Conservation (phyloP, 129 eudicot genomes). For the Scalesia atractyloides region DNA sequence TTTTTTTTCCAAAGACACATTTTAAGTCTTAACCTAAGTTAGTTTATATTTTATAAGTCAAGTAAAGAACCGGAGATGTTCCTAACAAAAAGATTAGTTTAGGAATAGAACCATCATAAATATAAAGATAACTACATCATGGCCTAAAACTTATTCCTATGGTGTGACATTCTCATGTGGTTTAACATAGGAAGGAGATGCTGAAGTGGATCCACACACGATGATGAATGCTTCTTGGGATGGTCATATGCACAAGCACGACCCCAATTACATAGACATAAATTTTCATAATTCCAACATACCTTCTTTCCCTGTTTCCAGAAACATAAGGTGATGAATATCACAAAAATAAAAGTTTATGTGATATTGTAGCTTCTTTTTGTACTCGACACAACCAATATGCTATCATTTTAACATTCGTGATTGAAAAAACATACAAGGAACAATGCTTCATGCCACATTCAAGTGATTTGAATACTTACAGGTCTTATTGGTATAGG, state of each 20-base stretch:
- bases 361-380: neutral
- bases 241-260: constrained; percentile 49
- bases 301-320: constrained; percentile 45
- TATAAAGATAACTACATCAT: constrained; percentile 5
- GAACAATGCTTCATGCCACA: neutral
- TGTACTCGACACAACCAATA: constrained; percentile 1
- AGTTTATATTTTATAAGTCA: constrained; percentile 19
- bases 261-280: constrained; percentile 47
- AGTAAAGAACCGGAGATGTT: neutral
- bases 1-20: constrained; percentile 1
- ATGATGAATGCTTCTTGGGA: constrained; percentile 26
- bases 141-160: constrained; percentile 21
- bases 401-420: neutral
- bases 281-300: constrained; percentile 39
- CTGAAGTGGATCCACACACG: constrained; percentile 28
- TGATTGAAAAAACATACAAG: constrained; percentile 14
- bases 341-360: constrained; percentile 8
- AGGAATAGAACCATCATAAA: constrained; percentile 12
- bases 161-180: constrained; percentile 19
- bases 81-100: constrained; percentile 10
- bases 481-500: constrained; percentile 73
- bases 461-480: constrained; percentile 27
- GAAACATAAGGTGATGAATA: constrained; percentile 6
- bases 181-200: constrained; percentile 19
- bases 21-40: constrained; percentile 4